A percentile compares a stretch with the other conserved stretches of the same genome.
Evolutionary conservation across 345 rosid genomes (phyloP).

Genomic region (Aegle marmelos): DNA sequence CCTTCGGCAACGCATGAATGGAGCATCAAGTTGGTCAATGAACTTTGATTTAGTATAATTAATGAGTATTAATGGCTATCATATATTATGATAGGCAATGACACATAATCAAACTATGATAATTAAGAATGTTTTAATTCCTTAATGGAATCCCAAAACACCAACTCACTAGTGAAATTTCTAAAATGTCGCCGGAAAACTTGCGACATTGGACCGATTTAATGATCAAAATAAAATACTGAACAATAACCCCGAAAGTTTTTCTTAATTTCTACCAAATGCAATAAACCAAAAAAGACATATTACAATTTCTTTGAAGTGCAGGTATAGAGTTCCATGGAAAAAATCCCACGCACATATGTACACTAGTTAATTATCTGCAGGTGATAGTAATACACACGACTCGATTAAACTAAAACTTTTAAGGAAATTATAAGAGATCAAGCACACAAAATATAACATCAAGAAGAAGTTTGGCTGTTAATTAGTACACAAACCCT

Average conservation of each 20-base stretch:
- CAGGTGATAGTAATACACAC: too few relatives aligned
- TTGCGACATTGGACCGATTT: background rate
- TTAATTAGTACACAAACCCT: background rate
- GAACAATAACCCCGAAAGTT: too few relatives aligned
- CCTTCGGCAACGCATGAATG: too few relatives aligned
- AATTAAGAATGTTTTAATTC: background rate
- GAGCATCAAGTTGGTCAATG: background rate
- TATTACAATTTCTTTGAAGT: too few relatives aligned
- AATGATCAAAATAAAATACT: too few relatives aligned
- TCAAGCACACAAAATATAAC: background rate
- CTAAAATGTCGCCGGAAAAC: too few relatives aligned
- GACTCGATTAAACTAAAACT: background rate
- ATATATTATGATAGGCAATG: background rate
- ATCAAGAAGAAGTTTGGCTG: background rate
- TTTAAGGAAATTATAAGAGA: background rate
- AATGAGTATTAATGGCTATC: rapidly evolving
- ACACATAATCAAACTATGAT: background rate
- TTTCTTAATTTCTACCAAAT: too few relatives aligned
- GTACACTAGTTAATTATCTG: too few relatives aligned
- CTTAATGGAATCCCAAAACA: background rate
- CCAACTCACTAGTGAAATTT: background rate
- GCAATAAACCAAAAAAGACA: too few relatives aligned
- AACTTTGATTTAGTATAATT: background rate
- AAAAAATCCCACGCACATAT: too few relatives aligned
- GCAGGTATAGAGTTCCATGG: too few relatives aligned